Evolutionary conservation across 352 stramenopile genomes (phyloP), one percentile per base, ranked within the genome.

Genomic region (Globisporangium orthogonon): DNA sequence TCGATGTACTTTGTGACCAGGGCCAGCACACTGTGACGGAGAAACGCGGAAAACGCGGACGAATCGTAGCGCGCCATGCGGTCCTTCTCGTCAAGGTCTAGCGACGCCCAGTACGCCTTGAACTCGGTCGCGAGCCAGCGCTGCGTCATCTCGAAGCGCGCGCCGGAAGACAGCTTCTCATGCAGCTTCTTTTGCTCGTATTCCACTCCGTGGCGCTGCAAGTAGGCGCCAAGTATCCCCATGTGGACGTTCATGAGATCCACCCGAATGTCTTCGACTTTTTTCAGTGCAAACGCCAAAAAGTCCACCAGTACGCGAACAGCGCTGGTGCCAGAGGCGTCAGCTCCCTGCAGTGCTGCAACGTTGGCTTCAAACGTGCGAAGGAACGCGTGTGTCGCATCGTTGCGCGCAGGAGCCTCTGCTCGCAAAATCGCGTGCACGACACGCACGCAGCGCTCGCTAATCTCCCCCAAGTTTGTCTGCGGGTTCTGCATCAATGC

Each of bases 221-320:
- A 55, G 55, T 88, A 89, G 28, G 74, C 58, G 0, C 62, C 71
- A 0, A 92, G 65, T 49, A 88, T 51, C 1, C 68, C 64, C 0
- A 90, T 52, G 31, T 92, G 78, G 1, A 55, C 71, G 37, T 92
- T 90, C 28, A 87, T 54, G 45, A 78, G 65, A 53, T 92, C 82
- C 29, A 66, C 62, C 7, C 71, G 82, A 4, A 92, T 61, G 44
- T 85, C 71, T 30, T 92, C 80, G 17, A 89, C 58, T 49, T 89
- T 89, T 45, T 82, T 62, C 6, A 88, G 37, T 7, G 68, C 66
- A 65, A 92, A 90, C 28, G 77, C 71, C 28, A 92, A 56, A 47
- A 90, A 90, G 3, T 80, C 66, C 14, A 83, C 74, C 30, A 90
- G 39, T 17, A 89, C 41, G 0, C 56, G 70, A 5, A 49, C 37